A percentile compares a stretch with the other conserved stretches of the same genome.
These are phyloP conservation scores for Penicillium sp. DNA, from an alignment of 2,329 filamentous ascomycete species.

Conservation along the genomic window DNA sequence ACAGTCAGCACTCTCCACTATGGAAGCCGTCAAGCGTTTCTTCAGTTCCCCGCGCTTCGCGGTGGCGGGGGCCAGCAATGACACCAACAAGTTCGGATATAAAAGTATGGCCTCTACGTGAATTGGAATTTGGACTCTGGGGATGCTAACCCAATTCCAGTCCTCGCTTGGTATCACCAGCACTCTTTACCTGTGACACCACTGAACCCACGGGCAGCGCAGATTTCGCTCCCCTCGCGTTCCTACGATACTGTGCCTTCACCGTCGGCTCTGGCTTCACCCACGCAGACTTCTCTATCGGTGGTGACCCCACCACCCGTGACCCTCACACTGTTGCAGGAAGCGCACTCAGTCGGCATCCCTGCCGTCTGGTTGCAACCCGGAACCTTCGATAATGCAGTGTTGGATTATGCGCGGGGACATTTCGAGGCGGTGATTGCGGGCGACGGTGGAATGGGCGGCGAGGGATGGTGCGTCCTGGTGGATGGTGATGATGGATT, in stretches of 20 bases:
- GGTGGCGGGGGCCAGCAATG: constrained; percentile 84
- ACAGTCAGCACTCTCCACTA: constrained; percentile 6
- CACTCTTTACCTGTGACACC: constrained; percentile 76
- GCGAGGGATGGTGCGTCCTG: constrained; percentile 82
- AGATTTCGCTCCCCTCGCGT: constrained; percentile 61
- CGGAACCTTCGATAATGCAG: constrained; percentile 76
- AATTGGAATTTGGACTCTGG: not conserved
- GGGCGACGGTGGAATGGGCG: constrained; percentile 62
- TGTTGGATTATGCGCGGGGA: constrained; percentile 65
- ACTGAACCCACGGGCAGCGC: constrained; percentile 70
- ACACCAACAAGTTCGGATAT: constrained; percentile 82
- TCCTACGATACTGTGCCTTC: constrained; percentile 64
- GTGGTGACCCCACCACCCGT: constrained; percentile 82
- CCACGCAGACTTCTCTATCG: constrained; percentile 71
- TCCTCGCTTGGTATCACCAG: constrained; percentile 83
- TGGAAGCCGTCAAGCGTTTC: constrained; percentile 67
- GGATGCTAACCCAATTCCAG: constrained; percentile 44
- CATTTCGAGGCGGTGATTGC: constrained; percentile 70
- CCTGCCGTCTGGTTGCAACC: constrained; percentile 86
- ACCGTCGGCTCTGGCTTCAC: constrained; percentile 63
- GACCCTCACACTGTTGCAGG: constrained; percentile 70
- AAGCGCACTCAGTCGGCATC: constrained; percentile 72
- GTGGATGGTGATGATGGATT: constrained; percentile 70
- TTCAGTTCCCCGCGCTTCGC: constrained; percentile 78
- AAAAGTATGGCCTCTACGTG: constrained; percentile 57